phyloP scores from a whole-genome alignment of 2,329 filamentous ascomycete species.

The Fusarium coffeatum region DNA sequence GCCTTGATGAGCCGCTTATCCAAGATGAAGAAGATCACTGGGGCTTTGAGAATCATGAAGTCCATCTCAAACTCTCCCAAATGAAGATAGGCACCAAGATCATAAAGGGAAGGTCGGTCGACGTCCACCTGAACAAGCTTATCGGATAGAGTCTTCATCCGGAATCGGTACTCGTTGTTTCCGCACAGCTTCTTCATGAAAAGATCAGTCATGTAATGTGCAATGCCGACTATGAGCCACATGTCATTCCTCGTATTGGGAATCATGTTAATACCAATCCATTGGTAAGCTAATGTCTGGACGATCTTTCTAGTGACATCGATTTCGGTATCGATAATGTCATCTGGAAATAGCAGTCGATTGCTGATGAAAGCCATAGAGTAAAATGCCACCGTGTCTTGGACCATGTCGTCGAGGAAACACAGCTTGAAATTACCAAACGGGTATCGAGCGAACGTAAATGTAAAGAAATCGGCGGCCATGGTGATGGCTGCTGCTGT shows the following conservation, averaged over 20 bases:
- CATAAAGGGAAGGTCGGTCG: slow-evolving; percentile 82
- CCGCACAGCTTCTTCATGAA: slow-evolving; percentile 93
- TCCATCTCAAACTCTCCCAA: slow-evolving; percentile 88
- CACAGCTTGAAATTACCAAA: slow-evolving; percentile 93
- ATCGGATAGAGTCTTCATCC: slow-evolving; percentile 87
- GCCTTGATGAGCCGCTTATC: slow-evolving; percentile 92
- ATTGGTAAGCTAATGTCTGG: slow-evolving; percentile 88
- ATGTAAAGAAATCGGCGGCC: slow-evolving; percentile 90
- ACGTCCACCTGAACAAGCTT: slow-evolving; percentile 83
- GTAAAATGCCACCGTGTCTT: slow-evolving; percentile 80
- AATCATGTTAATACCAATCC: slow-evolving; percentile 93
- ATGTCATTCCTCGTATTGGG: slow-evolving; percentile 82
- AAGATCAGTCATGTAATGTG: slow-evolving; percentile 93
- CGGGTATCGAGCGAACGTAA: slow-evolving; percentile 89
- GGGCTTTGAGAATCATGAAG: slow-evolving; percentile 90
- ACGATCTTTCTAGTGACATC: slow-evolving; percentile 83
- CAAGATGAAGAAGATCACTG: slow-evolving; percentile 91
- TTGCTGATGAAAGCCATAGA: slow-evolving; percentile 90
- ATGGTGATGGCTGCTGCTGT: slow-evolving; percentile 86
- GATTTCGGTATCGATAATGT: slow-evolving; percentile 86
- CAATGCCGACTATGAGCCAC: slow-evolving; percentile 90
- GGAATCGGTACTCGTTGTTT: slow-evolving; percentile 93
- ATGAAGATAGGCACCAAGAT: slow-evolving; percentile 80
- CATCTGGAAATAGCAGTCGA: slow-evolving; percentile 83
- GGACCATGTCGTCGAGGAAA: slow-evolving; percentile 89